Conservation (phyloP, 1,284 basidiomycete species). For the Cutaneotrichosporon daszewskae region DNA sequence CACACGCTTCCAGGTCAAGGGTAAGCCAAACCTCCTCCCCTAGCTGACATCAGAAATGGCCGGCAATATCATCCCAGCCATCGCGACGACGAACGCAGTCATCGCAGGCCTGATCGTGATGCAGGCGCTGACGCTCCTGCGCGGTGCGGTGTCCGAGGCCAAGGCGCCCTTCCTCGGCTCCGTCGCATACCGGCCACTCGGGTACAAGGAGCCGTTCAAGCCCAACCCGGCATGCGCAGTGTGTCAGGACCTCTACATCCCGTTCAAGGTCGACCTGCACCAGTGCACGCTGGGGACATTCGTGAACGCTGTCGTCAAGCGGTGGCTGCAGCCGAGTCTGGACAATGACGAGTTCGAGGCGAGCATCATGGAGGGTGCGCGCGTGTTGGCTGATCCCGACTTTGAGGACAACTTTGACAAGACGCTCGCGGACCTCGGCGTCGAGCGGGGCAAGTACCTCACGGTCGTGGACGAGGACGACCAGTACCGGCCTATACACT, state of each 20-base stretch:
- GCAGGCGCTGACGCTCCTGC: constrained; percentile 77
- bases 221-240: constrained; percentile 75
- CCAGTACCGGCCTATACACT: constrained; percentile 64
- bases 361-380: constrained; percentile 75
- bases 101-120: constrained; percentile 90
- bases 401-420: constrained; percentile 41
- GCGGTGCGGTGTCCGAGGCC: constrained; percentile 49
- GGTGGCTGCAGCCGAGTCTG: constrained; percentile 42
- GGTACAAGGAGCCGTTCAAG: constrained; percentile 50
- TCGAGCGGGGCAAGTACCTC: constrained; percentile 60
- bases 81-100: constrained; percentile 98
- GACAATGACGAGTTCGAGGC: constrained; percentile 56
- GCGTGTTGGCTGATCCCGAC: constrained; percentile 44
- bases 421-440: constrained; percentile 40
- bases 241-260: constrained; percentile 77
- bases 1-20: constrained; percentile 95
- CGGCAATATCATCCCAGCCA: constrained; percentile 98
- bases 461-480: constrained; percentile 67
- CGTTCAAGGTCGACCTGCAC: constrained; percentile 63
- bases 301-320: constrained; percentile 55
- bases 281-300: constrained; percentile 66
- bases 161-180: constrained; percentile 5
- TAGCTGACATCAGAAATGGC: constrained; percentile 75
- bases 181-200: constrained; percentile 1
- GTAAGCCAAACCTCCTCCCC: constrained; percentile 46